Conservation (phyloP, 2,329 filamentous ascomycete genomes). For the Orbilia javanica region DNA sequence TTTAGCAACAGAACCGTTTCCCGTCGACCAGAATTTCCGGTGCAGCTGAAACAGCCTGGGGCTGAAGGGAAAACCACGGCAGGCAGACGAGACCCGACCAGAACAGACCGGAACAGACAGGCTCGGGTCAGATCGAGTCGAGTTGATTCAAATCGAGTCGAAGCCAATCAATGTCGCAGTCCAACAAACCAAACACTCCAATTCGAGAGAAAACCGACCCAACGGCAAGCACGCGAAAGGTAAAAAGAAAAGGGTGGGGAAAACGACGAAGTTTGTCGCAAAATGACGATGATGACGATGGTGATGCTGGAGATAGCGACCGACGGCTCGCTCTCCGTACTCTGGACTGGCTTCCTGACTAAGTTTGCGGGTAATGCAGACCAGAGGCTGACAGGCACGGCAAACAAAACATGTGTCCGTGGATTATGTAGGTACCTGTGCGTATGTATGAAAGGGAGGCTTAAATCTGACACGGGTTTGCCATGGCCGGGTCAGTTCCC, state of each 20-base stretch:
- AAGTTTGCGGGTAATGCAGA: constrained; percentile 4
- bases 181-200: background rate
- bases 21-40: constrained; percentile 15
- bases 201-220: background rate
- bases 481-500: constrained; percentile 7
- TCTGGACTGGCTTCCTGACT: too few species aligned
- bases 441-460: constrained; percentile 32
- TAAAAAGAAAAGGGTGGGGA: background rate
- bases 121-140: background rate
- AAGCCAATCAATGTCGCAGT: constrained; percentile 13
- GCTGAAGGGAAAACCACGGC: constrained; percentile 26
- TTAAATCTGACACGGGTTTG: constrained; percentile 53
- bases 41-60: constrained; percentile 36
- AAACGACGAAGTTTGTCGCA: background rate
- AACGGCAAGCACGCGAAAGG: background rate
- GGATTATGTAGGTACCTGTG: background rate
- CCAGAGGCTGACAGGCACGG: constrained; percentile 29
- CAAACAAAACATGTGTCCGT: background rate
- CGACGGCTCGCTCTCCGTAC: background rate
- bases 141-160: background rate
- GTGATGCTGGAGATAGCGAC: background rate
- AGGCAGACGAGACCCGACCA: background rate
- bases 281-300: background rate
- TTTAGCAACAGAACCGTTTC: background rate
- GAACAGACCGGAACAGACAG: background rate